Evolutionary conservation across 2,329 filamentous ascomycete genomes (phyloP), one percentile per base, ranked within the genome.

Genomic region (Blastomyces gilchristii): DNA sequence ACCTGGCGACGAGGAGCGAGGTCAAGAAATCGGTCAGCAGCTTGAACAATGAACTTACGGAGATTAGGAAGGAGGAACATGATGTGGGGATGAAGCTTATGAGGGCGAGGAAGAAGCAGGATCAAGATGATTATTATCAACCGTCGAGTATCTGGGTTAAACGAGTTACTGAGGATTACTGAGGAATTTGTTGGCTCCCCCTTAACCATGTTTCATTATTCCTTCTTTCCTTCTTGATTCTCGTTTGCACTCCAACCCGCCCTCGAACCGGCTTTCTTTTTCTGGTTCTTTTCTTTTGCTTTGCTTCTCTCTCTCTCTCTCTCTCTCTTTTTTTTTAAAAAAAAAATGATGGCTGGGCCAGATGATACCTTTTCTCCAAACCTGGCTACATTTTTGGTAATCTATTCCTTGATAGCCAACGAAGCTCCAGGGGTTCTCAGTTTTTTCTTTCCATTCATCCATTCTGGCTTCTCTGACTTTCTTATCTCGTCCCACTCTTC

Each of bases 31-130:
- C 88, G 71, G 85, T 94, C 0, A 84, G 87, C 66, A 81, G 78
- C 28, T 78, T 92, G 60, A 82, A 83, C 64, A 75, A 76, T 60
- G 88, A 92, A 72, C 80, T 93, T 45, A 83, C 86, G 3, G 88
- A 91, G 66, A 84, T 94, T 34, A 83, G 85, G 74, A 82, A 85
- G 66, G 86, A 93, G 73, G 87, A 91, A 74, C 88, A 93, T 70
- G 89, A 94, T 63, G 76, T 92, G 52, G 90, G 90, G 0, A 76
- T 94, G 69, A 87, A 86, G 73, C 78, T 94, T 62, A 85, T 90
- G 72, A 80, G 88, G 28, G 87, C 88, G 11, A 87, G 89, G 76
- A 92, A 90, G 78, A 83, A 89, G 58, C 81, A 86, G 68, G 88
- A 92, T 69, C 83, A 87, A 66, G 73, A 76, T 56, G 68, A 67